These are phyloP conservation scores for Irpex sp. DNA, from an alignment of 1,284 basidiomycete genomes.

Conservation along the genomic window DNA sequence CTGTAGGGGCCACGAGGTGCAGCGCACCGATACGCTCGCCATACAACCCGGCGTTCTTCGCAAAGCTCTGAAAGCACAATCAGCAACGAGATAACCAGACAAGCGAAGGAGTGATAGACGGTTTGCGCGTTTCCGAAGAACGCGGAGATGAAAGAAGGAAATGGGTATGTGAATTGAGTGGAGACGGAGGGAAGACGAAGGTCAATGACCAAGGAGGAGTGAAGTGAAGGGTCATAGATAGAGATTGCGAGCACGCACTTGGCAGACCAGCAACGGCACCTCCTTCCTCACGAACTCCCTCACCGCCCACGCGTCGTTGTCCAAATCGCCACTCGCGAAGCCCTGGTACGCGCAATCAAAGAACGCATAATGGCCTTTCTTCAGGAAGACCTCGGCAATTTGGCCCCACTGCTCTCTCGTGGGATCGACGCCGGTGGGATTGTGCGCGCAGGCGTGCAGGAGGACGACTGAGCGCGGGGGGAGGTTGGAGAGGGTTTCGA, in stretches of 20 bases:
- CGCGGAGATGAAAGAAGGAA: background rate
- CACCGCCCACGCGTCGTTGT: conserved; percentile 74
- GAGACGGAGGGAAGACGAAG: background rate
- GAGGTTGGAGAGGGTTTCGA: conserved; percentile 61
- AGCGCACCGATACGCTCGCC: conserved; percentile 88
- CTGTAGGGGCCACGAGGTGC: conserved; percentile 63
- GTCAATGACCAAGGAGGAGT: no score
- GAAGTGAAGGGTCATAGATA: background rate
- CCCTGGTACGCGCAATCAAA: conserved; percentile 97
- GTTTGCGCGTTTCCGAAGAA: background rate
- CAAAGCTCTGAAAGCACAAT: conserved; percentile 68
- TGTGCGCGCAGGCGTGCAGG: conserved; percentile 92
- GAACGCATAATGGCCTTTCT: conserved; percentile 85
- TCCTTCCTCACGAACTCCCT: conserved; percentile 71
- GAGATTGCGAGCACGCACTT: conserved; percentile 43
- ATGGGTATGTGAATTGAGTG: background rate
- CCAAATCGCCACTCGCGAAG: conserved; percentile 83
- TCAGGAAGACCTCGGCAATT: conserved; percentile 73
- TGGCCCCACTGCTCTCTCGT: conserved; percentile 86
- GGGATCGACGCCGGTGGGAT: conserved; percentile 95
- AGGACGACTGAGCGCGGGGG: conserved; percentile 82
- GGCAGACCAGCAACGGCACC: conserved; percentile 84
- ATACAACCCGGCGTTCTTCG: conserved; percentile 95
- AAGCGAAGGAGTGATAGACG: background rate
- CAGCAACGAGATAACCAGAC: background rate